Conservation (phyloP, 2,329 filamentous ascomycete genomes). For the Phaeophleospora eucalypticola region DNA sequence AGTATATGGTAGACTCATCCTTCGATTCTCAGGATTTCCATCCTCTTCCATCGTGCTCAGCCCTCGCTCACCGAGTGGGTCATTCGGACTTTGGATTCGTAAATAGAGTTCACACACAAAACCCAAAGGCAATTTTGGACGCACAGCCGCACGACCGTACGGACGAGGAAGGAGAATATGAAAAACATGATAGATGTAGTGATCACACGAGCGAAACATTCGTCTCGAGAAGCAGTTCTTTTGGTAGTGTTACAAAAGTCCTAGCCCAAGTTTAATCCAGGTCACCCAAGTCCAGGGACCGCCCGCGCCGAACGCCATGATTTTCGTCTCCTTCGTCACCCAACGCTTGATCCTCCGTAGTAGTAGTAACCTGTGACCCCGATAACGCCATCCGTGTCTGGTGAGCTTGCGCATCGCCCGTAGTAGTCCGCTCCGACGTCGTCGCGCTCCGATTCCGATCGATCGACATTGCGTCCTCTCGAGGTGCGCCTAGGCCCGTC, state of each 20-base stretch:
- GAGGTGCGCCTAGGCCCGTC: constrained; percentile 43
- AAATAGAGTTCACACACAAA: too few species aligned
- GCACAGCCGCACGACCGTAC: too few species aligned
- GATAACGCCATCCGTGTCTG: constrained; percentile 9
- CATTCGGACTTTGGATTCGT: too few species aligned
- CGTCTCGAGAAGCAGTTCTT: constrained; percentile 7
- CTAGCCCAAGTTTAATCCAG: constrained; percentile 6
- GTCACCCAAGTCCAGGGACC: not conserved
- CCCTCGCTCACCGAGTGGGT: too few species aligned
- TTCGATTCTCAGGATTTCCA: too few species aligned
- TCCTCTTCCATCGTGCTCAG: too few species aligned
- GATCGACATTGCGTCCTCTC: constrained; percentile 25
- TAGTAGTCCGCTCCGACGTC: constrained; percentile 1
- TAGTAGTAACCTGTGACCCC: constrained; percentile 1
- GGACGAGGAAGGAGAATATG: too few species aligned
- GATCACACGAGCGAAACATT: not conserved
- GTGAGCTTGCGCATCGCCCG: constrained; percentile 4
- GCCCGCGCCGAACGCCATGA: constrained; percentile 10
- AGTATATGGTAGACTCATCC: too few species aligned
- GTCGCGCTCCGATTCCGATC: constrained; percentile 5
- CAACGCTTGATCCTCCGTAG: constrained; percentile 7
- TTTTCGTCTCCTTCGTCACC: constrained; percentile 10
- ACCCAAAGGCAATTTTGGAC: too few species aligned
- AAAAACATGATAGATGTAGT: too few species aligned
- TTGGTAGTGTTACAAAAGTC: constrained; percentile 8